These are phyloP conservation scores for Trypanosoma theileri DNA, from an alignment of 208 protist genomes.

Conservation along the genomic window DNA sequence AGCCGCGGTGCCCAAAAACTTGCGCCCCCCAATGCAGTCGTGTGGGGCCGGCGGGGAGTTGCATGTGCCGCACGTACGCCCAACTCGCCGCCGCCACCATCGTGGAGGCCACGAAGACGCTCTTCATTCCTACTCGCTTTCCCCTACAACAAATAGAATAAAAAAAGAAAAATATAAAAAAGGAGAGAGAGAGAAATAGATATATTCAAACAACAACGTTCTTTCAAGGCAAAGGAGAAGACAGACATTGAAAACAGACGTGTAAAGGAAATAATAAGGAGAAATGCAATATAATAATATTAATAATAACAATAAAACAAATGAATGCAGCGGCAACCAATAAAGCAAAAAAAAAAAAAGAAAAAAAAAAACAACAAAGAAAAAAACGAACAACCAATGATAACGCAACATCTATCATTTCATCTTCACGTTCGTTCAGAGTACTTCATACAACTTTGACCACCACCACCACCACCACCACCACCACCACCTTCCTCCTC, in stretches of 20 bases:
- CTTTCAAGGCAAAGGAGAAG: too few species aligned
- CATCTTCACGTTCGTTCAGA: constrained; percentile 12
- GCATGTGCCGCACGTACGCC: constrained; percentile 63
- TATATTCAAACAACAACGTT: not conserved
- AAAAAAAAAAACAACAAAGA: not conserved
- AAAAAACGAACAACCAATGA: not conserved
- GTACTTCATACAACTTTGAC: too few species aligned
- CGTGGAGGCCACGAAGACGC: constrained; percentile 32
- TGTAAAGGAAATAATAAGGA: constrained; percentile 11
- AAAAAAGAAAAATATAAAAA: constrained; percentile 10
- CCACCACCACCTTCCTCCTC: too few species aligned
- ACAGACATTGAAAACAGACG: not conserved
- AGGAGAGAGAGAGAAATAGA: not conserved
- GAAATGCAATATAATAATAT: constrained; percentile 3
- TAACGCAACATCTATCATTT: constrained; percentile 15
- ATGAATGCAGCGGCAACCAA: not conserved
- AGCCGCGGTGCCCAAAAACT: constrained; percentile 91
- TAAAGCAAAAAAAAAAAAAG: constrained; percentile 8
- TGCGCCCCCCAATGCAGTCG: constrained; percentile 70
- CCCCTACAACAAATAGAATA: not conserved
- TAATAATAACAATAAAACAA: constrained; percentile 14
- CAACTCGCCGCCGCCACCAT: constrained; percentile 55
- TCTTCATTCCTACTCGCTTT: constrained; percentile 23
- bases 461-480: too few species aligned
- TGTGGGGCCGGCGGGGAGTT: constrained; percentile 73